A percentile compares a stretch with the other conserved stretches of the same genome.
These are phyloP conservation scores for Trichoderma oligosporum DNA, from an alignment of 2,329 filamentous ascomycete genomes.

Conservation along the genomic window DNA sequence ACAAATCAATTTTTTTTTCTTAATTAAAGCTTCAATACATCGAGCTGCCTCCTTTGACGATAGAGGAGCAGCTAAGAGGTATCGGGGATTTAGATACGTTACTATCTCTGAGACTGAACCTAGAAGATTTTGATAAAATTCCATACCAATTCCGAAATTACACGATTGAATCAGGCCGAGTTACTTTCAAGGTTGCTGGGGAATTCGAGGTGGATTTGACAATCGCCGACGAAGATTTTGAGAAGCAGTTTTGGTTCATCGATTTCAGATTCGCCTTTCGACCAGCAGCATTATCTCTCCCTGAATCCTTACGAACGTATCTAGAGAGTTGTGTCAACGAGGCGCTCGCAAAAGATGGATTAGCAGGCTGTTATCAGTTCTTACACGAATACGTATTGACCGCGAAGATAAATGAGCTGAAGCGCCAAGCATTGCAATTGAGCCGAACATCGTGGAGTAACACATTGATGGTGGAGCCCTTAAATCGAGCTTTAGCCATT, in stretches of 20 bases:
- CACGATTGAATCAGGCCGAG: constrained; percentile 76
- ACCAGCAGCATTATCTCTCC: constrained; percentile 60
- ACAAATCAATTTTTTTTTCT: not conserved
- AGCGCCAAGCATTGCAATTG: constrained; percentile 70
- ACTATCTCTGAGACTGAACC: constrained; percentile 75
- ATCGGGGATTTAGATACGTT: constrained; percentile 79
- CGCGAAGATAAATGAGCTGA: constrained; percentile 81
- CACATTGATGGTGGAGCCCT: constrained; percentile 69
- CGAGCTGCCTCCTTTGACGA: constrained; percentile 64
- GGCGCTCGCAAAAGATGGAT: constrained; percentile 63
- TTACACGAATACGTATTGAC: constrained; percentile 85
- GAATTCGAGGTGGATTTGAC: constrained; percentile 95
- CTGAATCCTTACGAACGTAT: constrained; percentile 59
- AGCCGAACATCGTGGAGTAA: constrained; percentile 71
- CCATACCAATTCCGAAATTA: constrained; percentile 76
- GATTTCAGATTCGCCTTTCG: constrained; percentile 82
- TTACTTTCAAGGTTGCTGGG: constrained; percentile 75
- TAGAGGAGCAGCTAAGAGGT: constrained; percentile 68
- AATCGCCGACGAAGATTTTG: constrained; percentile 77
- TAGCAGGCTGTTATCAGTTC: constrained; percentile 78
- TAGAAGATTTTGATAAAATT: constrained; percentile 73
- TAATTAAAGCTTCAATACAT: constrained; percentile 66
- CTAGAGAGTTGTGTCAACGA: constrained; percentile 72
- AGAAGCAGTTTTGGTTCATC: constrained; percentile 88
- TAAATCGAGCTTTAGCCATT: constrained; percentile 77